phyloP scores from a whole-genome alignment of 2,329 filamentous ascomycete genomes.

The Chaetomiaceae sp. region DNA sequence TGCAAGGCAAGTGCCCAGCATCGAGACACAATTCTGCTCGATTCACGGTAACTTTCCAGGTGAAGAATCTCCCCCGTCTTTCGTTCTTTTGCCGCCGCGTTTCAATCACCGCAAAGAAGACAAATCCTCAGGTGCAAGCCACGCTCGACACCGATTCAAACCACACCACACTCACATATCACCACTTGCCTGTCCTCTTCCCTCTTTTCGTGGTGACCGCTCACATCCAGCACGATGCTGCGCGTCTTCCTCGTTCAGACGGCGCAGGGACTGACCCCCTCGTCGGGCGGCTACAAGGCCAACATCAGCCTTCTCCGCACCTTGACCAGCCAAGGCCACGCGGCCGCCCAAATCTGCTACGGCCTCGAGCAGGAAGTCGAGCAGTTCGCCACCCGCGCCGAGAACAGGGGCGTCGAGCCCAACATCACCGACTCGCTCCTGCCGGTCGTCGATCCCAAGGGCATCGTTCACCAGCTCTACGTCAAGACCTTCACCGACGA shows the following conservation, averaged over 20 bases:
- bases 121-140: constrained; percentile 1
- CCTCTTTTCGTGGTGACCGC: not conserved
- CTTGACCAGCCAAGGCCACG: constrained; percentile 14
- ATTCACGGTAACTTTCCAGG: not conserved
- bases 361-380: constrained; percentile 16
- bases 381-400: constrained; percentile 8
- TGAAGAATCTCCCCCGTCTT: constrained; percentile 13
- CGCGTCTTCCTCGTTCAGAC: constrained; percentile 25
- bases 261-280: constrained; percentile 22
- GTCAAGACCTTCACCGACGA: constrained; percentile 21
- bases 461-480: not conserved
- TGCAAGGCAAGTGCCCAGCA: not conserved
- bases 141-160: too few species aligned
- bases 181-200: not conserved
- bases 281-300: constrained; percentile 24
- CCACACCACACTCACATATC: not conserved
- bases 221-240: constrained; percentile 10
- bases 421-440: constrained; percentile 2
- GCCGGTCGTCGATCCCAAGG: constrained; percentile 6
- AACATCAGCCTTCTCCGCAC: constrained; percentile 21
- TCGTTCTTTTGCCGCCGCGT: constrained; percentile 5
- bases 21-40: not conserved
- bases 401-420: constrained; percentile 16
- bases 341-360: constrained; percentile 21
- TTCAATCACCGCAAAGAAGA: not conserved